A percentile compares a stretch with the other conserved stretches of the same genome.
These are phyloP conservation scores for Leccinum pellstonianum DNA, from an alignment of 768 basidiomycete species.

Conservation along the genomic window DNA sequence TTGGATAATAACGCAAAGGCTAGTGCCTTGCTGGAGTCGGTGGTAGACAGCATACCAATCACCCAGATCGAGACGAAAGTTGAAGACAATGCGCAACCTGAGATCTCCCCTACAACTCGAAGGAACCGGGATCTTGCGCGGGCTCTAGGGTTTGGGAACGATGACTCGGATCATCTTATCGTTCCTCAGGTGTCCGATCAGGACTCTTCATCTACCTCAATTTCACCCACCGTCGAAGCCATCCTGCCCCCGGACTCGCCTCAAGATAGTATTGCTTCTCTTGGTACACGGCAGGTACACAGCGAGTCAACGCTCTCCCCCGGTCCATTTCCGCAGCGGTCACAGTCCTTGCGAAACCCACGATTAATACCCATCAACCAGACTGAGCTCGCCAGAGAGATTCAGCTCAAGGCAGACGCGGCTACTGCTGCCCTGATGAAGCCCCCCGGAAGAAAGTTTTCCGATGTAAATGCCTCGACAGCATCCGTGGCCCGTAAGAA, in stretches of 20 bases:
- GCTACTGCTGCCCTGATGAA: conserved; percentile 62
- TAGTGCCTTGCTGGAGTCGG: conserved; percentile 65
- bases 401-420: conserved; percentile 66
- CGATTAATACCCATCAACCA: conserved; percentile 44
- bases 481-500: conserved; percentile 50
- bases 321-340: conserved; percentile 25
- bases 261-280: conserved; percentile 10
- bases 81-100: conserved; percentile 29
- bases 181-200: conserved; percentile 23
- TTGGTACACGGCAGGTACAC: conserved; percentile 4
- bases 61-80: conserved; percentile 29
- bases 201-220: conserved; percentile 30
- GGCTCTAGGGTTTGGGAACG: conserved; percentile 61
- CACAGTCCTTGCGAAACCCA: conserved; percentile 40
- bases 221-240: conserved; percentile 37
- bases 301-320: conserved; percentile 15
- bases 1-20: conserved; percentile 58
- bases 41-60: conserved; percentile 52
- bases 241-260: conserved; percentile 27
- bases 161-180: conserved; percentile 33
- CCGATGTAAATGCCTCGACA: conserved; percentile 40
- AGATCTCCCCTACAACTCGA: conserved; percentile 52
- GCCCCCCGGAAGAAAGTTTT: conserved; percentile 41
- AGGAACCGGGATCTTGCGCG: conserved; percentile 75
- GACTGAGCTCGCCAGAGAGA: conserved; percentile 58